Percentiles rank a stretch among this genome's conserved stretches.
phyloP scores from a whole-genome alignment of 345 rosid species.

The Euphorbia pulcherrima region DNA sequence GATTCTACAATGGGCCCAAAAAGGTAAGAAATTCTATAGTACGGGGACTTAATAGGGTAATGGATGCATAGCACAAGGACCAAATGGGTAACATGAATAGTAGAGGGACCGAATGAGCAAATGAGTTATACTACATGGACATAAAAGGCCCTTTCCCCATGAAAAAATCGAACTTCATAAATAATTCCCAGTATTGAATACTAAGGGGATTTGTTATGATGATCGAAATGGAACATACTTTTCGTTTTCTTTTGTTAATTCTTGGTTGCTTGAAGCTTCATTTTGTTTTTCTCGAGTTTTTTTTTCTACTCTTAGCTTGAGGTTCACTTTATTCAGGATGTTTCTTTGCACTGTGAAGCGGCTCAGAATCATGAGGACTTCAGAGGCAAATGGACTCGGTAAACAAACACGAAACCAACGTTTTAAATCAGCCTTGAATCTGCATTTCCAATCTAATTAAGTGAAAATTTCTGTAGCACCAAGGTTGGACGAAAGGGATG shows the following conservation, averaged over 20 bases:
- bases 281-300: neutral
- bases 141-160: too few relatives aligned
- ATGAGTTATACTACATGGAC: too few relatives aligned
- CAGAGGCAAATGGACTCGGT: conserved; percentile 77
- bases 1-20: too few relatives aligned
- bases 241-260: neutral
- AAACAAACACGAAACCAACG: conserved; percentile 22
- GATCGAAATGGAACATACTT: neutral
- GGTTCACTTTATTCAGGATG: conserved; percentile 50
- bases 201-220: neutral
- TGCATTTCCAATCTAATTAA: conserved; percentile 12
- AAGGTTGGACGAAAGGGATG: conserved; percentile 28
- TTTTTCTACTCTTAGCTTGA: neutral
- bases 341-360: conserved; percentile 70
- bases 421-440: conserved; percentile 10
- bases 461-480: conserved; percentile 32
- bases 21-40: too few relatives aligned
- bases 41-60: too few relatives aligned
- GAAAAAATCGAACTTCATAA: neutral
- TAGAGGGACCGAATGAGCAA: too few relatives aligned
- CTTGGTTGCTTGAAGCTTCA: neutral
- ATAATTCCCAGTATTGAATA: neutral
- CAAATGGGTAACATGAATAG: too few relatives aligned
- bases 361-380: conserved; percentile 79
- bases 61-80: too few relatives aligned